Evolutionary conservation across 2,329 filamentous ascomycete genomes (phyloP), one percentile per base, ranked within the genome.

Genomic region (Coniella lustricola): DNA sequence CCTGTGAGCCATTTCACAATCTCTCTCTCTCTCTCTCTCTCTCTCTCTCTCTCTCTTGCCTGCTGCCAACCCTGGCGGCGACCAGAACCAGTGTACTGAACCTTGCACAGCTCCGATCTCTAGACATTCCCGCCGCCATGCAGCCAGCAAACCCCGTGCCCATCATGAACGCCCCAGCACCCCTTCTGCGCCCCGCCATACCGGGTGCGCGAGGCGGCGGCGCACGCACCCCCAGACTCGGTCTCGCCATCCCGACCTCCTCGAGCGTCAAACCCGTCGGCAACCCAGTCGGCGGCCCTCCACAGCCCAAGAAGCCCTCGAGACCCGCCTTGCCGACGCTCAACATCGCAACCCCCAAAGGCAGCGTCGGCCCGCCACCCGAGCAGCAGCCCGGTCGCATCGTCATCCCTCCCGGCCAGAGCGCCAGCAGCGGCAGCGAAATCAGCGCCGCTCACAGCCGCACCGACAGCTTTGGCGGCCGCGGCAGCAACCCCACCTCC

Each of bases 181-280:
- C 88, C 52, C 79, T 94, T 50, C 83, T 95, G 49, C 85, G 89
- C 53, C 87, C 89, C 47, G 88, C 89, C 53, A 83, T 94, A 49
- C 86, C 85, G 34, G 87, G 87, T 55, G 74, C 73, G 56, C 77
- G 82, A 58, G 75, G 74, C 57, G 72, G 75, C 55, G 82, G 80
- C 51, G 72, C 76, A 51, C 77, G 85, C 55, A 75, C 85, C 46
- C 89, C 89, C 22, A 82, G 86, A 59, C 77, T 97, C 50, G 91
- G 90, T 38, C 79, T 97, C 49, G 87, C 90, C 39, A 97, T 97
- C 50, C 91, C 91, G 33, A 83, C 87, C 1, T 95, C 89, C 32
- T 87, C 89, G 42, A 91, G 82, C 68, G 84, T 76, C 54, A 88
- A 90, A 65, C 82, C 90, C 2, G 81, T 93, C 44, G 79, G 77